These are phyloP conservation scores for Gossypium stocksii DNA, from an alignment of 345 rosid genomes.

Conservation along the genomic window DNA sequence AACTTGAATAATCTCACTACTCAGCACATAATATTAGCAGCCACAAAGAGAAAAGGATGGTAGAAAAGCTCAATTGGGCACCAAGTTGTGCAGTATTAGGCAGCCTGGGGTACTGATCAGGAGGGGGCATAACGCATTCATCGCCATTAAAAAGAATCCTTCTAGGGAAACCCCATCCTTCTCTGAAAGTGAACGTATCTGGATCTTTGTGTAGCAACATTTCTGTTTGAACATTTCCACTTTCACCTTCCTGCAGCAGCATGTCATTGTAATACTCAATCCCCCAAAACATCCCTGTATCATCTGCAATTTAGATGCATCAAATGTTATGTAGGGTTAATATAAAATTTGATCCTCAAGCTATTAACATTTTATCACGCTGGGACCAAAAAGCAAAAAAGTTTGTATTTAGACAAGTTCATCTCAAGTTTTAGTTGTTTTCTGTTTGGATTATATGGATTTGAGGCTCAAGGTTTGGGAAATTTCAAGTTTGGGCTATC, in stretches of 20 bases:
- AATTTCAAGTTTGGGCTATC: too few species aligned
- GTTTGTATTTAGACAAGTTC: too few species aligned
- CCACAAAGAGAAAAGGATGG: constrained; percentile 10
- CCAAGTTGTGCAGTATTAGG: constrained; percentile 35
- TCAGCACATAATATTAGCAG: constrained; percentile 14
- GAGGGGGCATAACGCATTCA: constrained; percentile 87
- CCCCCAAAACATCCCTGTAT: constrained; percentile 87
- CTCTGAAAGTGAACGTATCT: constrained; percentile 47
- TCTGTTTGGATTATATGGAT: too few species aligned
- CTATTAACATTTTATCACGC: too few species aligned
- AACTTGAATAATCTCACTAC: not conserved
- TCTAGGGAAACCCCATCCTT: constrained; percentile 88
- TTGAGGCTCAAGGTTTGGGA: too few species aligned
- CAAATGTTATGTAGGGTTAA: not conserved
- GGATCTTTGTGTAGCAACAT: constrained; percentile 57
- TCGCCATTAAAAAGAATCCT: constrained; percentile 77
- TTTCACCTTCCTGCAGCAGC: constrained; percentile 52
- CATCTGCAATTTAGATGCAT: constrained; percentile 38
- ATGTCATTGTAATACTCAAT: constrained; percentile 63
- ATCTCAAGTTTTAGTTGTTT: too few species aligned
- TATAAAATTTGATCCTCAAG: not conserved
- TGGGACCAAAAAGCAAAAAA: too few species aligned
- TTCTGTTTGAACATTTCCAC: constrained; percentile 73
- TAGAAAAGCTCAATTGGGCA: constrained; percentile 7
- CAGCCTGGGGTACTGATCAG: constrained; percentile 62